Evolutionary conservation across 768 basidiomycete species (phyloP).

Genomic region (Podaxis pistillaris): DNA sequence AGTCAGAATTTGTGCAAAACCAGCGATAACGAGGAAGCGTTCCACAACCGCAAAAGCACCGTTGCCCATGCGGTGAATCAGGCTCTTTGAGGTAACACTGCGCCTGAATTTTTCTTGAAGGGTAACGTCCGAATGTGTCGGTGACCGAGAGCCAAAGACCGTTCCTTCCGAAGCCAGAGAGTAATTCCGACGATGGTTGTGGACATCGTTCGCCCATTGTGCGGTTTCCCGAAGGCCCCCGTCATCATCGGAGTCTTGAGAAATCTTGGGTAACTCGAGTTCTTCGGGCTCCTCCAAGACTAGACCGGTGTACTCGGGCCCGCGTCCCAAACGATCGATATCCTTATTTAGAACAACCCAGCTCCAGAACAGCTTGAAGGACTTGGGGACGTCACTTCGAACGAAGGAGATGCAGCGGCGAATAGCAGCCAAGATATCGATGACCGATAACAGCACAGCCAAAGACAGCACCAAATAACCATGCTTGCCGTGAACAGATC

Average conservation of each 20-base stretch:
- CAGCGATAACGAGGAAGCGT: conserved; percentile 67
- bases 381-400: conserved; percentile 37
- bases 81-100: conserved; percentile 17
- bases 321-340: conserved; percentile 21
- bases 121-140: conserved; percentile 55
- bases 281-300: conserved; percentile 55
- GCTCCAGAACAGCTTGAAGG: conserved; percentile 53
- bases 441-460: conserved; percentile 34
- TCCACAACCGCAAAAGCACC: conserved; percentile 54
- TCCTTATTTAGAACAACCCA: conserved; percentile 53
- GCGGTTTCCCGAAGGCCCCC: conserved; percentile 40
- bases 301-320: conserved; percentile 60
- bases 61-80: conserved; percentile 43
- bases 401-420: conserved; percentile 52
- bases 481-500: conserved; percentile 57
- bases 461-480: conserved; percentile 50
- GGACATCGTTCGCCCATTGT: conserved; percentile 54
- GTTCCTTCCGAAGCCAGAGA: conserved; percentile 54
- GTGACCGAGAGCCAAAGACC: conserved; percentile 47
- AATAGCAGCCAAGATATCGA: conserved; percentile 53
- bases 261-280: conserved; percentile 44
- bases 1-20: conserved; percentile 58
- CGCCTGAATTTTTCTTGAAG: conserved; percentile 40
- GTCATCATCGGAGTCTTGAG: conserved; percentile 29
- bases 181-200: conserved; percentile 40